A percentile compares a stretch with the other conserved stretches of the same genome.
Evolutionary conservation across 2,329 filamentous ascomycete species (phyloP).

Genomic region (Aspergillus brasiliensis): DNA sequence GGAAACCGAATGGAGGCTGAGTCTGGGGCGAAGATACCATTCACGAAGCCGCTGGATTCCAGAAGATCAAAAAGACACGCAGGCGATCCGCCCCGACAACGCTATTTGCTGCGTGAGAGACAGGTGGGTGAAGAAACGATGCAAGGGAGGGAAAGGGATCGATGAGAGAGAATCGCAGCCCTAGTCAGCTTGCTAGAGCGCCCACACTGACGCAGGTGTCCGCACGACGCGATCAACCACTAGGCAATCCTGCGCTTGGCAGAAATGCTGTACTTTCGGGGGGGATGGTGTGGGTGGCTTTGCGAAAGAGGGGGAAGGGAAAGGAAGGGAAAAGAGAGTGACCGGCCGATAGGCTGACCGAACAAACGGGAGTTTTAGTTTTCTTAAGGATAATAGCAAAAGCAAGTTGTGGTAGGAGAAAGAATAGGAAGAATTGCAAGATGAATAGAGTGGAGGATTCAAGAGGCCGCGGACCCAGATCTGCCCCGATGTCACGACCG

Average conservation of each 20-base stretch:
- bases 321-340: constrained; percentile 2
- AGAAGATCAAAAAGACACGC: constrained; percentile 21
- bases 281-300: constrained; percentile 3
- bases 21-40: constrained; percentile 18
- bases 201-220: constrained; percentile 30
- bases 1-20: constrained; percentile 11
- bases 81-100: constrained; percentile 17
- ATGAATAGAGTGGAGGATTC: background rate
- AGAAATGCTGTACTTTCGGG: constrained; percentile 24
- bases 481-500: constrained; percentile 14
- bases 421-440: background rate
- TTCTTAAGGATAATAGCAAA: too few species aligned
- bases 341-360: background rate
- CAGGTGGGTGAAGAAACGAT: constrained; percentile 19
- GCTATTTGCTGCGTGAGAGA: constrained; percentile 18
- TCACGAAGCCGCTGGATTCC: constrained; percentile 21
- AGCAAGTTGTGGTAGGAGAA: background rate
- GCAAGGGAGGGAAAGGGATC: constrained; percentile 31
- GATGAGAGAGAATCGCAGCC: constrained; percentile 19
- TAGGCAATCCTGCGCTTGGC: constrained; percentile 25
- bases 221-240: constrained; percentile 27
- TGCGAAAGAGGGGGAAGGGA: constrained; percentile 6
- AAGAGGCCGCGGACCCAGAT: constrained; percentile 5
- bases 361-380: too few species aligned
- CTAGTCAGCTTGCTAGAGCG: constrained; percentile 23